Percentiles rank a stretch among this genome's conserved stretches.
Conservation (phyloP, 129 eudicot species). For the Lactuca sativa region DNA sequence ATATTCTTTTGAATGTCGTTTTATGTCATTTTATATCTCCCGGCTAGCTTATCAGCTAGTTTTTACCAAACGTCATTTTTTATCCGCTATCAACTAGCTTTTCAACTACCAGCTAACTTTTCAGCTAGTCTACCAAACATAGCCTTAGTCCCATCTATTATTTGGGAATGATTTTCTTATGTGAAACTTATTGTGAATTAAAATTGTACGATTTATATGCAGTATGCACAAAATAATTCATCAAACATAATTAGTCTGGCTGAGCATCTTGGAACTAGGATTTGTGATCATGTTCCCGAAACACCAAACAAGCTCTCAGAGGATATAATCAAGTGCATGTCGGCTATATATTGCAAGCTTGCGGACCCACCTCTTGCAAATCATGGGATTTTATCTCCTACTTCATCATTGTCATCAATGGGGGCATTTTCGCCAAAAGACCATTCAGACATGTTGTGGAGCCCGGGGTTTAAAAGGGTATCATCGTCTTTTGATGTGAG, state of each 20-base stretch:
- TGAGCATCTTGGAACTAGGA: slow-evolving; percentile 91
- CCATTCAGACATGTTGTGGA: slow-evolving; percentile 76
- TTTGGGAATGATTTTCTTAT: too few species aligned
- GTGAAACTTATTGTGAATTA: too few species aligned
- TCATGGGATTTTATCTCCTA: slow-evolving; percentile 81
- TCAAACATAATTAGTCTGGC: slow-evolving; percentile 81
- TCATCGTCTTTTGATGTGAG: slow-evolving; percentile 88
- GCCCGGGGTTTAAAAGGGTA: slow-evolving; percentile 79
- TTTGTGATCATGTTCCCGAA: slow-evolving; percentile 86
- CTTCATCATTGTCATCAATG: slow-evolving; percentile 83
- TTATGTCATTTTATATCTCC: too few species aligned
- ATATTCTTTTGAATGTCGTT: too few species aligned
- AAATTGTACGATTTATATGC: slow-evolving; percentile 25
- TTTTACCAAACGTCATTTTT: too few species aligned
- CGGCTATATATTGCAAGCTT: slow-evolving; percentile 78
- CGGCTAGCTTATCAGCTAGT: too few species aligned
- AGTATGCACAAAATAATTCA: slow-evolving; percentile 68
- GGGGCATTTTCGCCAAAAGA: slow-evolving; percentile 93
- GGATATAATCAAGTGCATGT: slow-evolving; percentile 92
- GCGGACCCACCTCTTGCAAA: slow-evolving; percentile 71
- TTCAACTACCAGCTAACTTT: too few species aligned
- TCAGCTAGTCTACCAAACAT: too few species aligned
- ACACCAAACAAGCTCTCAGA: slow-evolving; percentile 94
- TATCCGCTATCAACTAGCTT: too few species aligned
- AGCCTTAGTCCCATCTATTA: too few species aligned